These are phyloP conservation scores for Fusarium irregulare DNA, from an alignment of 2,329 filamentous ascomycete species.

Conservation along the genomic window DNA sequence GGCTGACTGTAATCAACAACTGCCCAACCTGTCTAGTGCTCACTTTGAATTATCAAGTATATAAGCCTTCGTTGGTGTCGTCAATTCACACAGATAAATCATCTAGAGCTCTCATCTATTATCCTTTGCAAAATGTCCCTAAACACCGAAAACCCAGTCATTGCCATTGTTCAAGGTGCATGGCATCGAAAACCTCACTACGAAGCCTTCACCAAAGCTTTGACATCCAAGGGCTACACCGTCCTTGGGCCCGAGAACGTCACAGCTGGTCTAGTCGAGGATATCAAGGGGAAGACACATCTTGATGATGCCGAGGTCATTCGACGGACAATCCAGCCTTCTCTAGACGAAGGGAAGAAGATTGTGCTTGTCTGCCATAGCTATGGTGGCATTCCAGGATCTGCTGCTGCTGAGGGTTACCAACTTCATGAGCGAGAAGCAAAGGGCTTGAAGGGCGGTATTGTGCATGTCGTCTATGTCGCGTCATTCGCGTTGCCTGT, in stretches of 20 bases:
- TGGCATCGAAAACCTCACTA: constrained; percentile 28
- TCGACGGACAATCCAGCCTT: background rate
- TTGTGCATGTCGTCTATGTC: constrained; percentile 47
- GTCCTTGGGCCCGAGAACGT: constrained; percentile 1
- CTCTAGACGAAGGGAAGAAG: background rate
- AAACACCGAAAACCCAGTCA: background rate
- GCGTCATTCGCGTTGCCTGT: constrained; percentile 43
- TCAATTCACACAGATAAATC: background rate
- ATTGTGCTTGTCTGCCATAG: constrained; percentile 39
- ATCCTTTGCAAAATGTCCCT: background rate
- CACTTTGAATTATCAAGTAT: background rate
- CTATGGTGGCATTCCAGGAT: constrained; percentile 49
- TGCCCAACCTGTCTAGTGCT: background rate
- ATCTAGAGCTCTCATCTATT: too few species aligned
- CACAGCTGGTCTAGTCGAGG: background rate
- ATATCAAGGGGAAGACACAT: constrained; percentile 8
- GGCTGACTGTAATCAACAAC: background rate
- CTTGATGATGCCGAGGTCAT: constrained; percentile 16
- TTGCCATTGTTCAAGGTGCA: constrained; percentile 19
- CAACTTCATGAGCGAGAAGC: constrained; percentile 43
- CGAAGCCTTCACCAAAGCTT: background rate
- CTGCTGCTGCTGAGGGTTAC: constrained; percentile 42
- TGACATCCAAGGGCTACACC: constrained; percentile 2
- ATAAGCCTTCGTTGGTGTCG: background rate
- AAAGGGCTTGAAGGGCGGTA: constrained; percentile 44